Evolutionary conservation across 805 yeast genomes (phyloP), one percentile per base, ranked within the genome.

Genomic region (Sugiyamaella boreocaroliniensis): DNA sequence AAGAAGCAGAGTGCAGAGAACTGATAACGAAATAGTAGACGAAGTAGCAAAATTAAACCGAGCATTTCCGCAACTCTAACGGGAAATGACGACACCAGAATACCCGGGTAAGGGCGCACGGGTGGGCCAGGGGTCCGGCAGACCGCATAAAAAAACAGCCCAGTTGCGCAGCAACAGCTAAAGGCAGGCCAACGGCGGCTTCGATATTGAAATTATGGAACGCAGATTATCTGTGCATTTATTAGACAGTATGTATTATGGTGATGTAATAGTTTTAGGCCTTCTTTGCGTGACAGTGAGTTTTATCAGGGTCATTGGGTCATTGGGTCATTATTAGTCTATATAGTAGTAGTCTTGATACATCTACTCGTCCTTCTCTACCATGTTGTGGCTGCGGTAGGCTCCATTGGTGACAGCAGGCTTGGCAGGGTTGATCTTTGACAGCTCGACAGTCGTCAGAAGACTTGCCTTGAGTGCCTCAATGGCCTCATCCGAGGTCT

Each of bases 401-500:
- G 45, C 49, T 14, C 48, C 48, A 15, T 22, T 40, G 20, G 20
- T 16, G 18, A 42, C 40, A 14, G 44, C 10, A 14, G 20, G 15
- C 19, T n/a, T 20, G 29, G n/a, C 26, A n/a, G 47, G 40, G 20
- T 14, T 40, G 43, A n/a, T 47, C n/a, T 45, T 34, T 12, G 49
- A 48, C 20, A 41, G 42, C 40, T 49, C 20, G 43, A 53, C 19
- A 10, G 55, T 49, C n/a, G 15, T 26, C 29, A 2, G 11, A 3
- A 53, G 40, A 12, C 55, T 55, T 9, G 18, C 16, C 47, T 49
- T 56, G 29, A 59, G 59, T 40, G 47, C 49, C 14, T 79, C 85
- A 47, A 83, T 67, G 29, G 85, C 75, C 45, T 76, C 79, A 26
- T 71, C 71, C 19, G 80, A 68, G 53, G 75, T 77, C 68, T 83